These are phyloP conservation scores for Hyparrhenia diplandra DNA, from an alignment of 176 grass and related monocot genomes.

Conservation along the genomic window DNA sequence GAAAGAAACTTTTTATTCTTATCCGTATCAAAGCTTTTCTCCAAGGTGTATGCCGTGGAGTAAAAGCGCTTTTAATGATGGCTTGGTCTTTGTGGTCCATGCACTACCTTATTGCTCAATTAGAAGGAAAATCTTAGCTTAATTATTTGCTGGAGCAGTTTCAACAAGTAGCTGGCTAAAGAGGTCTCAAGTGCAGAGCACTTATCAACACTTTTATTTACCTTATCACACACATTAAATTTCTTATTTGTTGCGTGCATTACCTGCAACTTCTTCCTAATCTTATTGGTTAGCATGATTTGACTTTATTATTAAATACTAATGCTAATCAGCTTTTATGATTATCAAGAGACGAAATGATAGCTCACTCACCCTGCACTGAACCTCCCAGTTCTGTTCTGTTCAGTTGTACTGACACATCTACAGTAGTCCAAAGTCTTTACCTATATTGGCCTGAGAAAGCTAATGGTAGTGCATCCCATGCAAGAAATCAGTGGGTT, in stretches of 20 bases:
- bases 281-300: slow-evolving; percentile 17
- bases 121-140: slow-evolving; percentile 29
- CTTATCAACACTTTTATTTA: slow-evolving; percentile 45
- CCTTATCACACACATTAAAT: slow-evolving; percentile 25
- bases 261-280: slow-evolving; percentile 20
- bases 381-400: slow-evolving; percentile 20
- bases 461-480: background rate
- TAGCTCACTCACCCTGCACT: slow-evolving; percentile 25
- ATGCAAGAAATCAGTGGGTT: background rate
- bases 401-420: background rate
- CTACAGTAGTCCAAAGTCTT: background rate
- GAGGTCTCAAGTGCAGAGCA: slow-evolving; percentile 22
- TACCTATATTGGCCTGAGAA: background rate
- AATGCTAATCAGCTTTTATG: slow-evolving; percentile 22
- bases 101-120: slow-evolving; percentile 46
- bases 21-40: slow-evolving; percentile 31
- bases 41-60: slow-evolving; percentile 5
- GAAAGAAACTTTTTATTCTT: slow-evolving; percentile 18
- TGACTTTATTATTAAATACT: slow-evolving; percentile 29
- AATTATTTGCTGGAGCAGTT: slow-evolving; percentile 20
- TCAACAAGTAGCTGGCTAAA: background rate
- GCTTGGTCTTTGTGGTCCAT: slow-evolving; percentile 28
- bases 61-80: slow-evolving; percentile 16
- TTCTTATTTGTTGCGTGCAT: slow-evolving; percentile 34
- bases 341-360: slow-evolving; percentile 2